A percentile compares a stretch with the other conserved stretches of the same genome.
Conservation (phyloP, 1,284 basidiomycete species). For the Puccinia coronata region DNA sequence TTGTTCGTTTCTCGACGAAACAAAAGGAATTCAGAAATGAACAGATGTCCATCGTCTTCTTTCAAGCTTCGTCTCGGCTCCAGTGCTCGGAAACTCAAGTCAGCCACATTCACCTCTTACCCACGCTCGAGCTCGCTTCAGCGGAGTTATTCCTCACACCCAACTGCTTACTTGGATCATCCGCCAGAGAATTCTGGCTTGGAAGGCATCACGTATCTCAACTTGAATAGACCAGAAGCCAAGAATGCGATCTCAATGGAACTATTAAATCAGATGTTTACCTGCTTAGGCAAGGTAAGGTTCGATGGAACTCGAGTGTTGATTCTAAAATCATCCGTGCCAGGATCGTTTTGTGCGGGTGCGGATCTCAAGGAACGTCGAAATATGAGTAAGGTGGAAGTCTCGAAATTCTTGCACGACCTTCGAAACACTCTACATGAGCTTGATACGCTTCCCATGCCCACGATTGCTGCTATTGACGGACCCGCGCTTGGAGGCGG, state of each 20-base stretch:
- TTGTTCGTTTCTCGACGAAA: too few species aligned
- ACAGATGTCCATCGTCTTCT: not conserved
- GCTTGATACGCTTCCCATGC: slow-evolving; percentile 77
- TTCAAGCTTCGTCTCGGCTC: not conserved
- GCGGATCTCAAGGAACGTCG: slow-evolving; percentile 85
- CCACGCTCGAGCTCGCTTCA: not conserved
- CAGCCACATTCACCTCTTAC: not conserved
- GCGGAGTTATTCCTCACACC: slow-evolving; percentile 24
- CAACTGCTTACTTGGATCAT: slow-evolving; percentile 39
- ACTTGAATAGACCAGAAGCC: slow-evolving; percentile 75
- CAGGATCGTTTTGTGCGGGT: slow-evolving; percentile 84
- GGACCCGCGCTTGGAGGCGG: slow-evolving; percentile 90
- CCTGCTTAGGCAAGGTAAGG: slow-evolving; percentile 34
- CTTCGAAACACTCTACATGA: slow-evolving; percentile 72
- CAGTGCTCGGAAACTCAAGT: not conserved
- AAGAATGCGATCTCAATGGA: slow-evolving; percentile 84
- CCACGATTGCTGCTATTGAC: slow-evolving; percentile 87
- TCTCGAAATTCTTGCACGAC: slow-evolving; percentile 75
- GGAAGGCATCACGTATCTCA: slow-evolving; percentile 60
- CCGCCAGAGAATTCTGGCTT: slow-evolving; percentile 7
- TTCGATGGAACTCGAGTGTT: slow-evolving; percentile 69
- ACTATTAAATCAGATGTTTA: slow-evolving; percentile 66
- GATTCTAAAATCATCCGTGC: slow-evolving; percentile 72
- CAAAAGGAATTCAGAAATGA: not conserved
- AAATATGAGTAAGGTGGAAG: slow-evolving; percentile 73